Base-by-base conservation (phyloP, 495 filamentous ascomycete genomes). In the Talaromyces stipitatus region DNA sequence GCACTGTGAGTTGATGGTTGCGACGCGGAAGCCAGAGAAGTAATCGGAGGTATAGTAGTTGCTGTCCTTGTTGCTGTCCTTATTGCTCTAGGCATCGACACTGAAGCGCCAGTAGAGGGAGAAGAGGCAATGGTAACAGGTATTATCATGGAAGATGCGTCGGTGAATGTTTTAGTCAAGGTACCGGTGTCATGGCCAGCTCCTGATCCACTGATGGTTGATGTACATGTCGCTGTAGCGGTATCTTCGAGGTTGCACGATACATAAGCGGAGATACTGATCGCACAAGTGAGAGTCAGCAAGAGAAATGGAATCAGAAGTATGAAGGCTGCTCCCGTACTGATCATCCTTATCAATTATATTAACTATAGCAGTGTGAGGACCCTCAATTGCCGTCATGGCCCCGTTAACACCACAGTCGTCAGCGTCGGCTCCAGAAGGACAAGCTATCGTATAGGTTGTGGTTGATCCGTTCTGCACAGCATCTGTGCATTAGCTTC, bases 321-420 rank as follows among this genome's bases (percentile, higher is more conserved):
- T 30, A 30, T 16, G 23, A 30, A 4, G 4, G 12, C 18, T 22
- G 2, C 14, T 7, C 11, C 10, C 51, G 18, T 41, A 54, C 51
- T 41, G 12, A 18, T 22, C 20, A 8, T n/a, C 33, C 10, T 16
- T 20, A 20, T 54, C 51, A 10, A 23, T 26, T 3, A 38, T 7
- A 41, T 22, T 54, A 6, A 54, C 12, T 20, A 18, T 22, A 27
- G 32, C 51, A 41, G 32, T 54, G 0, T 54, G 20, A n/a, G 51
- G 51, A 9, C 30, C 51, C 3, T 27, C 51, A 18, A 54, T 54
- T 20, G 51, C 51, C 16, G 51, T 54, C 51, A 54, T n/a, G 22
- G 10, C 51, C 6, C 30, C 30, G 14, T 36, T 11, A n/a, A 54
- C 32, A 26, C 33, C 23, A 27, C 51, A 54, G 1, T 54, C 33